A percentile compares a stretch with the other conserved stretches of the same genome.
These are phyloP conservation scores for Coemansia sp. DNA, from an alignment of 192 early-diverging fungal genomes.

Conservation along the genomic window DNA sequence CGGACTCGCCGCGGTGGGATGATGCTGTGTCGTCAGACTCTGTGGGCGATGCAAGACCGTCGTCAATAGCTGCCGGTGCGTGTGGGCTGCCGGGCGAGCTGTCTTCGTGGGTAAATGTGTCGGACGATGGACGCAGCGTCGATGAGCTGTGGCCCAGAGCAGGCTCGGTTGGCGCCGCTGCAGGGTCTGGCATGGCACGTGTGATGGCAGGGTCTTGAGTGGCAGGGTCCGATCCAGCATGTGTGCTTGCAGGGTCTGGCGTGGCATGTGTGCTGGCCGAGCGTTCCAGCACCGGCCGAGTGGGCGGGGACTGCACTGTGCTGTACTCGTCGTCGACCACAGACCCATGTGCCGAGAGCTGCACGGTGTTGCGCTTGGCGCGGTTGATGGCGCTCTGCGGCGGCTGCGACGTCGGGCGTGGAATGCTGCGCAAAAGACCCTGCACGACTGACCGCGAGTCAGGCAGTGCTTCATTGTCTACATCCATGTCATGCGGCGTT, in stretches of 20 bases:
- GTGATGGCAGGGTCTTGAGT: conserved; percentile 20
- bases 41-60: conserved; percentile 23
- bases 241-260: conserved; percentile 19
- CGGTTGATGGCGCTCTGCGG: conserved; percentile 42
- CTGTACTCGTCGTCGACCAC: conserved; percentile 19
- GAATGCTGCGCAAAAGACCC: conserved; percentile 48
- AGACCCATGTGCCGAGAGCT: conserved; percentile 26
- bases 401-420: conserved; percentile 41
- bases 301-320: conserved; percentile 9
- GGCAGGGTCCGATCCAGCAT: neutral
- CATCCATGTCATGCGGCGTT: neutral
- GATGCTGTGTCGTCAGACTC: conserved; percentile 41
- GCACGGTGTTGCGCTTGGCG: conserved; percentile 53
- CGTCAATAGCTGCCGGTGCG: conserved; percentile 6
- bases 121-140: conserved; percentile 48
- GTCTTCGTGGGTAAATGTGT: conserved; percentile 38
- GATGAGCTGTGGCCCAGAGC: conserved; percentile 44
- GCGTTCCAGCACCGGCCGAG: conserved; percentile 9
- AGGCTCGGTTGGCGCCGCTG: conserved; percentile 12
- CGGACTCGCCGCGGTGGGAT: conserved; percentile 17
- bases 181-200: conserved; percentile 2
- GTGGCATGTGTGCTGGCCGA: conserved; percentile 21
- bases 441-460: conserved; percentile 54
- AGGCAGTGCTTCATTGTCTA: conserved; percentile 16
- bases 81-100: conserved; percentile 2